Percentiles rank a stretch among this genome's conserved stretches.
phyloP scores from a whole-genome alignment of 169 alveolate genomes.

The Amoebophrya sp. region DNA sequence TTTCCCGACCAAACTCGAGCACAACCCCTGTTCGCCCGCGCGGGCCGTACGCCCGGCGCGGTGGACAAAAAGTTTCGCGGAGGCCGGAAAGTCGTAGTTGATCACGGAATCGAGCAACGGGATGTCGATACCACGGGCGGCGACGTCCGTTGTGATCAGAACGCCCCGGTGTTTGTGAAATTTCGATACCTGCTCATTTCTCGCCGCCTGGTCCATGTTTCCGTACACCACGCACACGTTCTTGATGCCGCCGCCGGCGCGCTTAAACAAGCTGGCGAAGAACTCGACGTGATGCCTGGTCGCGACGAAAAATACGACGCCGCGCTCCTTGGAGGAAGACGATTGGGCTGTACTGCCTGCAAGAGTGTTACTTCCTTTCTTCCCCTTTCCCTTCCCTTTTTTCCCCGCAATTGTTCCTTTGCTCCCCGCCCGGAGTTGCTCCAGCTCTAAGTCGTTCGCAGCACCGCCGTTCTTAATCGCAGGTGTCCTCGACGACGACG shows the following conservation, averaged over 20 bases:
- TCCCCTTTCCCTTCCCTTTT: not conserved
- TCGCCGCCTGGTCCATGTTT: conserved; percentile 70
- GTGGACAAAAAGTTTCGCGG: conserved; percentile 92
- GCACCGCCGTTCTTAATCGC: not conserved
- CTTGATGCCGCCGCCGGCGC: conserved; percentile 53
- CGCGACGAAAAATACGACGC: conserved; percentile 64
- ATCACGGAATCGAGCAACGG: conserved; percentile 71
- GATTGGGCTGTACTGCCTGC: not conserved
- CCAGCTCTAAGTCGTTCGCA: not conserved
- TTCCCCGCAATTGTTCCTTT: not conserved
- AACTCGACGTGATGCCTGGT: conserved; percentile 86
- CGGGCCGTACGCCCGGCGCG: conserved; percentile 99
- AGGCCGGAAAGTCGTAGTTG: conserved; percentile 92
- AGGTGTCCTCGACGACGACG: not conserved
- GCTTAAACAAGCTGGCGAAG: conserved; percentile 56
- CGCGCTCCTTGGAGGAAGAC: not conserved
- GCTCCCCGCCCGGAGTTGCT: not conserved
- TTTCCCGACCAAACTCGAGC: conserved; percentile 49
- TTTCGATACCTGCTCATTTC: conserved; percentile 42
- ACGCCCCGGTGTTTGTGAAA: conserved; percentile 47
- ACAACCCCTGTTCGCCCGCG: conserved; percentile 75
- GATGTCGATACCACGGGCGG: conserved; percentile 97
- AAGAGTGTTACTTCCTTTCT: not conserved
- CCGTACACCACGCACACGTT: conserved; percentile 67
- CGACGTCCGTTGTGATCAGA: conserved; percentile 98